Evolutionary conservation across 257 asterid genomes (phyloP), one percentile per base, ranked within the genome.

Genomic region (Verbascum thapsus): DNA sequence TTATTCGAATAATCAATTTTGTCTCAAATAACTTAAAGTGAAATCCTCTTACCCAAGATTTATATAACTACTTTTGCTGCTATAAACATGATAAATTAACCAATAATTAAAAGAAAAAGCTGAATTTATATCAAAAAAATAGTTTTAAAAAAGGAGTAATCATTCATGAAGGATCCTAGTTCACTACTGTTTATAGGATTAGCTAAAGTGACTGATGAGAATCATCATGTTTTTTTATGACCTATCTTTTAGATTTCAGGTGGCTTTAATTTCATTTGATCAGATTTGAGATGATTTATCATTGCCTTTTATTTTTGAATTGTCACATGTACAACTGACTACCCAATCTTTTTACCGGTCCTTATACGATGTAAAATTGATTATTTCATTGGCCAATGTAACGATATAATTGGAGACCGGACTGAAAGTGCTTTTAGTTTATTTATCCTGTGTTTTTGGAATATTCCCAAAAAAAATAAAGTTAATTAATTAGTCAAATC

Each of bases 231-330:
- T 11, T 42, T 60, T 22, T 54, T 11, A 63, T 62, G 81, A 73
- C 61, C 76, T 68, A 72, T 73, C 76, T 65, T 40, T 67, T 69
- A 47, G 71, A 76, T 41, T 62, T 75, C 72, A 55, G 64, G 60
- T 53, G 63, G 20, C 66, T 26, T 38, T 37, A 52, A n/a, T n/a
- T 61, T 38, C 30, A 34, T 17, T 61, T 61, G 16, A 68, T 5
- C n/a, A 1, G 11, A 8, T 40, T 71, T 57, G 47, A 76, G 56
- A 70, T 72, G 89, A 79, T 91, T 73, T 61, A 72, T 84, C 91
- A 78, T 61, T 78, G 81, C 56, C 34, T 40, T 48, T 57, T 45
- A 7, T 19, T 20, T 56, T 55, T 71, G 90, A 71, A 66, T 74
- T 75, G 95, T 86, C 88, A 86, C 81, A 49, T 34, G 32, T 26